These are phyloP conservation scores for Gossypium herbaceum DNA, from an alignment of 345 rosid genomes.

Conservation along the genomic window DNA sequence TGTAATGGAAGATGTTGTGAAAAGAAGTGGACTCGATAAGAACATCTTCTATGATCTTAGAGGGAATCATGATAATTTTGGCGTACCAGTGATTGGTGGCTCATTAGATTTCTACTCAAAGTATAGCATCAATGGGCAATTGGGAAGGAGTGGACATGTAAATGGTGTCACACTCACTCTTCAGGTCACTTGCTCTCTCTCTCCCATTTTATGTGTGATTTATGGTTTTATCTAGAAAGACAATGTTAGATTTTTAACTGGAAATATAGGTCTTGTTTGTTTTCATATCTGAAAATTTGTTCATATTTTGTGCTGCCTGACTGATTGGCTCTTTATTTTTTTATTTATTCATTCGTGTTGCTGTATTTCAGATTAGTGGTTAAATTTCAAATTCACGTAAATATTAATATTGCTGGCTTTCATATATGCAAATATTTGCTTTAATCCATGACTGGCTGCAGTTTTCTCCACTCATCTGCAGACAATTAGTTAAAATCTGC, in stretches of 20 bases:
- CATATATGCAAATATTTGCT: not conserved
- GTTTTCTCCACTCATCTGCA: not conserved
- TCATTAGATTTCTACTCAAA: conserved; percentile 75
- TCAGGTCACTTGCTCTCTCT: conserved; percentile 49
- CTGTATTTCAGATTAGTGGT: not conserved
- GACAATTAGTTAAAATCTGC: not conserved
- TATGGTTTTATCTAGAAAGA: not conserved
- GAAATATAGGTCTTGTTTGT: not conserved
- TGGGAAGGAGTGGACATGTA: conserved; percentile 52
- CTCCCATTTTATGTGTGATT: not conserved
- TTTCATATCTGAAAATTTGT: not conserved
- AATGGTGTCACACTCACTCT: conserved; percentile 65
- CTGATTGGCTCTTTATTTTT: not conserved
- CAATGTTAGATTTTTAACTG: not conserved
- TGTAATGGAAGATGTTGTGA: conserved; percentile 63
- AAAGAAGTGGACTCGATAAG: conserved; percentile 63
- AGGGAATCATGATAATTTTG: conserved; percentile 95
- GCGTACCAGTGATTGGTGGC: conserved; percentile 61
- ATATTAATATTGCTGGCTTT: not conserved
- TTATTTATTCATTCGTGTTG: not conserved
- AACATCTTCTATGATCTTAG: conserved; percentile 79
- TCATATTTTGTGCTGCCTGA: not conserved
- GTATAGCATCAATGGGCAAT: conserved; percentile 72
- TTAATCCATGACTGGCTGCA: not conserved
- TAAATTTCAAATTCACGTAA: conserved; percentile 8